Evolutionary conservation across 495 filamentous ascomycete genomes (phyloP), one percentile per base, ranked within the genome.

Genomic region (Chaetomium tenue): DNA sequence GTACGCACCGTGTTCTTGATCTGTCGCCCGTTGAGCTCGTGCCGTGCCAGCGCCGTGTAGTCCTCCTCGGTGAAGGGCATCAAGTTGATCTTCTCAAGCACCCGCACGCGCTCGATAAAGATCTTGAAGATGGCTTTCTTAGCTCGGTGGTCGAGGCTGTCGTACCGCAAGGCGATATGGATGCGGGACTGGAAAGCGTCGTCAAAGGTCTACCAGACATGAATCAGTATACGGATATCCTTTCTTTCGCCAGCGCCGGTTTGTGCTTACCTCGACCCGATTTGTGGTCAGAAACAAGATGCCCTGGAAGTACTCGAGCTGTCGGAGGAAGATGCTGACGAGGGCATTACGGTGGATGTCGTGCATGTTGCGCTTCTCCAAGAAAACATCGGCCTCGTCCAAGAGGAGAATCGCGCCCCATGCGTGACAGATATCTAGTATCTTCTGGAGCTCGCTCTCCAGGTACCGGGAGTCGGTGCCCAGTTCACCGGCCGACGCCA

Each of bases 1-100:
- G 91, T 93, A 58, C 90, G 84, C 50, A 96, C 89, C 6, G 88
- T 89, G 74, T 97, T 96, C 79, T 97, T 97, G 82, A 97, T 97
- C 82, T 96, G 92, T 64, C 92, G 86, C n/a, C 92, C 92, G 70
- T 97, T 97, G 60, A 97, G 76, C 47, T 86, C 86, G 70, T 89
- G 85, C 50, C 87, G 80, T 0, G 89, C 83, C 53, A 97, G 76
- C 46, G 72, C 72, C 52, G 88, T 87, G 69, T 84, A 89, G 71
- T 93, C 89, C 28, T 82, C 80, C 20, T 91, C 86, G 0, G 80
- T 82, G 70, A 97, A 94, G 2, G 81, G 74, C 65, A 79, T 82
- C 0, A 79, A 81, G 59, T 83, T 81, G 28, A 88, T 76, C 18
- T 86, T 87, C 65, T 89, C 84, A 63, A 86, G 82, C 11, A 83